Percentiles rank a stretch among this genome's conserved stretches.
phyloP scores from a whole-genome alignment of 1,139 yeast species.

The Debaryomycetaceae sp. region DNA sequence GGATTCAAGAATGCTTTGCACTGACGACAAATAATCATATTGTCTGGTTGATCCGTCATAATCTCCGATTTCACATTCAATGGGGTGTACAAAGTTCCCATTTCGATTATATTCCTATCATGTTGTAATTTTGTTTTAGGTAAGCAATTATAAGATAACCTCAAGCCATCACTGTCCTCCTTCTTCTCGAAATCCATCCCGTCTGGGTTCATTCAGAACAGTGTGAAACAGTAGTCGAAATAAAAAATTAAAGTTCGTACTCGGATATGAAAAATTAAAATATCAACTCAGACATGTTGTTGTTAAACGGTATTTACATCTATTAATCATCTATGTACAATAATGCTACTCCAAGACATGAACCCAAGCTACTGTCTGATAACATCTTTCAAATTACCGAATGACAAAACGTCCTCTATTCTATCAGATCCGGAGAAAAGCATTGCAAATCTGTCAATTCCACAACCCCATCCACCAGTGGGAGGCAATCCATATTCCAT shows the following conservation, averaged over 20 bases:
- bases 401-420: conserved; percentile 76
- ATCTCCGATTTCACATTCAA: conserved; percentile 48
- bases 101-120: conserved; percentile 55
- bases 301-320: neutral
- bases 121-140: conserved; percentile 62
- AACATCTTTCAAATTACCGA: conserved; percentile 80
- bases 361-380: conserved; percentile 6
- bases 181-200: conserved; percentile 68
- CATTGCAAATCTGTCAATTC: conserved; percentile 88
- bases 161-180: conserved; percentile 87
- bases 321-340: neutral
- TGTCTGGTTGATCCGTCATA: conserved; percentile 34
- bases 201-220: neutral
- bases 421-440: conserved; percentile 58
- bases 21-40: conserved; percentile 45
- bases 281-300: neutral
- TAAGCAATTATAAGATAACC: conserved; percentile 86
- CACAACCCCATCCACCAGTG: conserved; percentile 98
- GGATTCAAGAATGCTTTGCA: conserved; percentile 65
- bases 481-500: conserved; percentile 97
- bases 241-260: neutral
- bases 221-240: neutral
- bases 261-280: neutral
- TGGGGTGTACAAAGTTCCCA: conserved; percentile 67
- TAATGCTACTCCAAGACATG: neutral